phyloP scores from a whole-genome alignment of 495 filamentous ascomycete species.

The Aspergillus bridgeri region DNA sequence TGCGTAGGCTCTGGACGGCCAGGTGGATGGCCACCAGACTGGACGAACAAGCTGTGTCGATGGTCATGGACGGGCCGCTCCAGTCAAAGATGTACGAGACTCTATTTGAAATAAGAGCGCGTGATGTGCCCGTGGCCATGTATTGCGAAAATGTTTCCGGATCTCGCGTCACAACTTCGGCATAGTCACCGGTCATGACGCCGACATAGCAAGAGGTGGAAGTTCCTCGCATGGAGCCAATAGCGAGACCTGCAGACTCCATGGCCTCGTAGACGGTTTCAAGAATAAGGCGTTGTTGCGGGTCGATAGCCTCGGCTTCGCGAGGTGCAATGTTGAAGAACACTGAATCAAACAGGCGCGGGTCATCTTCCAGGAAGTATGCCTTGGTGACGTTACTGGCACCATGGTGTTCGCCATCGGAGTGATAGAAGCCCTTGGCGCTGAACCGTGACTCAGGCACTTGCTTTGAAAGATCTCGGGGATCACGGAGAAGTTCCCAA shows the following conservation, averaged over 20 bases:
- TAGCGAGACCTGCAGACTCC: constrained; percentile 45
- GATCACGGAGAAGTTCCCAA: constrained; percentile 25
- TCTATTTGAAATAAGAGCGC: constrained; percentile 35
- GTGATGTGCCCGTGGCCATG: constrained; percentile 44
- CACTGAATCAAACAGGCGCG: constrained; percentile 51
- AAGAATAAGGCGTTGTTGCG: constrained; percentile 44
- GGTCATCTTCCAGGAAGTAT: constrained; percentile 51
- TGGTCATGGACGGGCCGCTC: constrained; percentile 26
- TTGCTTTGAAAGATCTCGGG: constrained; percentile 15
- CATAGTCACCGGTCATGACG: constrained; percentile 43
- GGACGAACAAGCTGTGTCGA: constrained; percentile 38
- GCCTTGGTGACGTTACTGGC: constrained; percentile 24
- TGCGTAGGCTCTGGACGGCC: constrained; percentile 24
- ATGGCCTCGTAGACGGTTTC: constrained; percentile 47
- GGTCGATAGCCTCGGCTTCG: constrained; percentile 46
- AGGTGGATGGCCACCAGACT: constrained; percentile 32
- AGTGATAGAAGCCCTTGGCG: constrained; percentile 41
- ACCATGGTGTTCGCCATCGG: constrained; percentile 29
- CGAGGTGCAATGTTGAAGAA: constrained; percentile 48
- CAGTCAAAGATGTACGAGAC: constrained; percentile 35
- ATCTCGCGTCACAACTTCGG: constrained; percentile 37
- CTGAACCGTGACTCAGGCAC: constrained; percentile 39
- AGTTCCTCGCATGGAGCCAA: constrained; percentile 41
- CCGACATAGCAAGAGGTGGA: constrained; percentile 49
- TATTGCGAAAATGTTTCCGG: constrained; percentile 37